phyloP scores from a whole-genome alignment of 768 basidiomycete genomes.

The Porphyrellus cyaneotinctus region DNA sequence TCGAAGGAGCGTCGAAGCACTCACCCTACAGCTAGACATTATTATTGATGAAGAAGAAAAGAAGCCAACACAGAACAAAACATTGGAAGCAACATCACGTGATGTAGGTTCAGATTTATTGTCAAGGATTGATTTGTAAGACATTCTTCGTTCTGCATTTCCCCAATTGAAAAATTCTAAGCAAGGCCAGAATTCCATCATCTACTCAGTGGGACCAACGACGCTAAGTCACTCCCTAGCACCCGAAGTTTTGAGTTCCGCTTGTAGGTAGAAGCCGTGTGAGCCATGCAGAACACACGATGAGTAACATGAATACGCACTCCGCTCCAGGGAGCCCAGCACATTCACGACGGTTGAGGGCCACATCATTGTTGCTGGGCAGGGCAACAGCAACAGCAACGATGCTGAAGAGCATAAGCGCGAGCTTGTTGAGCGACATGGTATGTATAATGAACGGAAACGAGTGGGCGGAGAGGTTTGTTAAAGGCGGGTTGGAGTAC shows the following conservation, averaged over 20 bases:
- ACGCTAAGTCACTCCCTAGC: neutral
- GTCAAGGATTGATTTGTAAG: too few relatives aligned
- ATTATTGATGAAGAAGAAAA: neutral
- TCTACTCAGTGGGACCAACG: too few relatives aligned
- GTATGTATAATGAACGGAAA: neutral
- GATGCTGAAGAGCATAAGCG: constrained; percentile 1
- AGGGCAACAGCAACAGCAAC: neutral
- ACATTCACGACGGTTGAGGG: neutral
- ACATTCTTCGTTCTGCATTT: too few relatives aligned
- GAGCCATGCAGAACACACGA: neutral
- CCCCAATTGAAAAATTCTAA: too few relatives aligned
- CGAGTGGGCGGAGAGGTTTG: too few relatives aligned
- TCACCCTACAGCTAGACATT: neutral
- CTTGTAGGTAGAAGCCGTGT: neutral
- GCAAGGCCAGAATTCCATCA: too few relatives aligned
- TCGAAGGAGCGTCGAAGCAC: neutral
- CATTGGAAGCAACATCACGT: too few relatives aligned
- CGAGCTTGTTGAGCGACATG: constrained; percentile 10
- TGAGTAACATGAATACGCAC: neutral
- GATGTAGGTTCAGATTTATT: too few relatives aligned
- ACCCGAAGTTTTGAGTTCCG: neutral
- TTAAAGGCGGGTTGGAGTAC: too few relatives aligned
- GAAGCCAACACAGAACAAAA: neutral
- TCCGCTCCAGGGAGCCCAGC: fast-evolving
- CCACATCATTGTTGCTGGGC: neutral